Evolutionary conservation across 2,329 filamentous ascomycete species (phyloP).

Genomic region (Didymella lethalis): DNA sequence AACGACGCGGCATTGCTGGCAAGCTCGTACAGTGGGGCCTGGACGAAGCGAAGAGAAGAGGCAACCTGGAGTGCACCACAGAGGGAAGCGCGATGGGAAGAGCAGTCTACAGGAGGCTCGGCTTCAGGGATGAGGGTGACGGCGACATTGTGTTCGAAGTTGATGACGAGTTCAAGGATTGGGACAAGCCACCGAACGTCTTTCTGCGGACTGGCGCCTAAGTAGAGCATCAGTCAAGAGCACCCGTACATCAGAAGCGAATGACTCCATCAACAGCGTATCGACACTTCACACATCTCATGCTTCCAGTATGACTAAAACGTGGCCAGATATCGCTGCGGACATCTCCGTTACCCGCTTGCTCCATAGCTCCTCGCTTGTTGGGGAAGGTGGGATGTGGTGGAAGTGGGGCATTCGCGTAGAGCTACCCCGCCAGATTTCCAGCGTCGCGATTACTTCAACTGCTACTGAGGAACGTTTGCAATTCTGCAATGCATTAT

Average conservation of each 20-base stretch:
- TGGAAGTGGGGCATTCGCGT: slow-evolving; percentile 34
- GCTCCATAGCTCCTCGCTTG: slow-evolving; percentile 28
- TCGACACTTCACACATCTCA: not conserved
- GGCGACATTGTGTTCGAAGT: slow-evolving; percentile 44
- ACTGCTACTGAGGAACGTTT: not conserved
- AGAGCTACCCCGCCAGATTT: slow-evolving; percentile 33
- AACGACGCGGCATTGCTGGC: slow-evolving; percentile 54
- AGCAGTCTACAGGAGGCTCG: slow-evolving; percentile 42
- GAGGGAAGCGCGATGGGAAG: slow-evolving; percentile 49
- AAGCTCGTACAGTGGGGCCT: slow-evolving; percentile 47
- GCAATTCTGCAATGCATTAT: not conserved
- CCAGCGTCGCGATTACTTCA: slow-evolving; percentile 23
- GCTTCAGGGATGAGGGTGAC: slow-evolving; percentile 44
- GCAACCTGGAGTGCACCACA: slow-evolving; percentile 47
- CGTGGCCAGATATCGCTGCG: slow-evolving; percentile 16
- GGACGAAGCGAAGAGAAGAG: slow-evolving; percentile 46
- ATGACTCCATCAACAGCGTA: not conserved
- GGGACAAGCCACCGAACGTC: slow-evolving; percentile 46
- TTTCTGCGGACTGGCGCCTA: slow-evolving; percentile 44
- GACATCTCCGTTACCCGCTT: slow-evolving; percentile 26
- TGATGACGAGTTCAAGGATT: slow-evolving; percentile 44
- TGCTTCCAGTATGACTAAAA: slow-evolving; percentile 14
- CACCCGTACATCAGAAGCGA: not conserved
- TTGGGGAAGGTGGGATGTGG: slow-evolving; percentile 46
- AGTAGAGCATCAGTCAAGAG: not conserved